Evolutionary conservation across 2,329 filamentous ascomycete genomes (phyloP), one percentile per base, ranked within the genome.

Genomic region (Alternaria postmessia): DNA sequence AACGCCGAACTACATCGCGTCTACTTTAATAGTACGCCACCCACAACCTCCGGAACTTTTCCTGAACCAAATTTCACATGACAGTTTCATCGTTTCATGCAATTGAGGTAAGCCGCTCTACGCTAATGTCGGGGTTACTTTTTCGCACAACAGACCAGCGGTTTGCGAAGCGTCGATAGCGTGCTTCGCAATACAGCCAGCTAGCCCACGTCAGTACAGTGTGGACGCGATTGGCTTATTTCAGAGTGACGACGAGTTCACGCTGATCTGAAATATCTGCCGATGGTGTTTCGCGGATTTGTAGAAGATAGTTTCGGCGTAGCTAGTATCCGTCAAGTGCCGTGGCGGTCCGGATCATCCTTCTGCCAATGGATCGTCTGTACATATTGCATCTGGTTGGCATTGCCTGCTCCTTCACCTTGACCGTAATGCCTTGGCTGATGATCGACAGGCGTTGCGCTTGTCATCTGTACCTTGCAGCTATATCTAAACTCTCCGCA

Each of bases 401-500:
- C 38, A 56, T 51, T 18, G 26, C 34, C 32, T 44, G 46, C 46
- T 41, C 51, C 24, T 41, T 54, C 26, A 9, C 46, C 43, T 30
- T 43, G 49, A 36, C 28, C 30, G 48, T 36, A 34, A 47, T 26
- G 39, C 39, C 47, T 30, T 44, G 57, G 38, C 20, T 43, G 46
- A 59, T 59, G 52, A 59, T 59, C 52, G 44, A 51, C 57, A 42
- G 46, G 30, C 39, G 46, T 56, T 47, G 57, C 49, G 54, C 57
- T 22, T 34, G 32, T 34, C 30, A 28, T 39, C n/a, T 56, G 57
- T 59, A 60, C 52, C 53, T 60, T 57, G 57, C 52, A 60, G 49
- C 49, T 56, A 44, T 41, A 48, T 46, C 39, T n/a, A 46, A 57
- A 34, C 34, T 30, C 41, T 60, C 57, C 57, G 57, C 53, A 56